Conservation (phyloP, 805 yeast genomes). For the Yueomyces sp. region DNA sequence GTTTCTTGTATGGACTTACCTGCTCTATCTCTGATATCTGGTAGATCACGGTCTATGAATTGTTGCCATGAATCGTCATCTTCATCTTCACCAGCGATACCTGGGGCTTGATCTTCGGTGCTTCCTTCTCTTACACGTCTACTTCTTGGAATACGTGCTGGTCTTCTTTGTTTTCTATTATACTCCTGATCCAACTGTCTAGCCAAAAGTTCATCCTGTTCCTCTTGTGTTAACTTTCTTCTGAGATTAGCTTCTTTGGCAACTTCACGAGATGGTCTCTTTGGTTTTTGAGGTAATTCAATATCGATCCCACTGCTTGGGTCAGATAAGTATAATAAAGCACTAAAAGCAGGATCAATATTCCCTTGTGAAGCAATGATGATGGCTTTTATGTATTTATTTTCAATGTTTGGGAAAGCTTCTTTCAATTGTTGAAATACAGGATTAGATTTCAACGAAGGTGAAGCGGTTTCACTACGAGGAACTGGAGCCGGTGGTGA, state of each 20-base stretch:
- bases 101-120: conserved; percentile 8
- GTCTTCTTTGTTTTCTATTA: conserved; percentile 12
- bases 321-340: conserved; percentile 67
- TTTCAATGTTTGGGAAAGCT: conserved; percentile 76
- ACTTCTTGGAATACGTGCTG: conserved; percentile 5
- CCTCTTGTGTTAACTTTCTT: conserved; percentile 28
- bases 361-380: conserved; percentile 76
- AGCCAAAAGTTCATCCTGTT: conserved; percentile 74
- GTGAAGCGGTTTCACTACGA: neutral
- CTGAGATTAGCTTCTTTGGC: conserved; percentile 13
- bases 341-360: conserved; percentile 79
- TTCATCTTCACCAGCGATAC: conserved; percentile 20
- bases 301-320: conserved; percentile 41
- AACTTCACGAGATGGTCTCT: conserved; percentile 1
- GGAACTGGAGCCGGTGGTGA: neutral
- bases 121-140: neutral
- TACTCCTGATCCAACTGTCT: conserved; percentile 62
- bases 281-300: conserved; percentile 31
- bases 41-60: conserved; percentile 41
- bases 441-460: conserved; percentile 9
- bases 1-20: conserved; percentile 74
- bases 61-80: conserved; percentile 42
- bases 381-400: conserved; percentile 57
- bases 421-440: conserved; percentile 46
- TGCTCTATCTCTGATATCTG: conserved; percentile 52